These are phyloP conservation scores for Fusarium transvaalense DNA, from an alignment of 2,329 filamentous ascomycete species.

Conservation along the genomic window DNA sequence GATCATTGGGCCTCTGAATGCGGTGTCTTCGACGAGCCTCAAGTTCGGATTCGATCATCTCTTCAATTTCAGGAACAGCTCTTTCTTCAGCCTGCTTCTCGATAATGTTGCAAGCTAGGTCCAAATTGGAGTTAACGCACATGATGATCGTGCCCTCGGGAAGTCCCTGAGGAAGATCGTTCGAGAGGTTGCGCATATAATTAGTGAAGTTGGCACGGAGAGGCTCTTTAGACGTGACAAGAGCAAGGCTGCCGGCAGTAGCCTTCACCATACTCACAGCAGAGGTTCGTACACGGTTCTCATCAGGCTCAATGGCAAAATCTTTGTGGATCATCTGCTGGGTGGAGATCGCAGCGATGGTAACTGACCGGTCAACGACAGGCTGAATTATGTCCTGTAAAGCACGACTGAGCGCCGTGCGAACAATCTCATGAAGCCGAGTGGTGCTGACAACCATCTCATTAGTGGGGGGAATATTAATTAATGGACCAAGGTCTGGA, in stretches of 20 bases:
- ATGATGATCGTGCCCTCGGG: constrained; percentile 96
- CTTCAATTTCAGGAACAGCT: constrained; percentile 93
- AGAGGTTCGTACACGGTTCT: constrained; percentile 85
- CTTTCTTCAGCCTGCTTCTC: constrained; percentile 96
- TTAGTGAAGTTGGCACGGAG: constrained; percentile 97
- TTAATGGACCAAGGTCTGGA: constrained; percentile 83
- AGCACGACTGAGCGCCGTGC: constrained; percentile 86
- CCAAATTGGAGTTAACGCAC: constrained; percentile 98
- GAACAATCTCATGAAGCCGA: constrained; percentile 81
- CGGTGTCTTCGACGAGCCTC: constrained; percentile 82
- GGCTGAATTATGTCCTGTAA: constrained; percentile 97
- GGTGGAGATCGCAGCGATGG: constrained; percentile 96
- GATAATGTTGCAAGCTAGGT: constrained; percentile 91
- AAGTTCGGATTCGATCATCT: constrained; percentile 86
- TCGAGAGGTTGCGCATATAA: constrained; percentile 82
- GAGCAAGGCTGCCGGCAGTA: constrained; percentile 90
- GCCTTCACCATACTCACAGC: constrained; percentile 96
- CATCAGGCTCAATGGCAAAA: constrained; percentile 92
- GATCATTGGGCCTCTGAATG: constrained; percentile 80
- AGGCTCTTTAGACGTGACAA: constrained; percentile 99
- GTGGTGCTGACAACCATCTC: constrained; percentile 80
- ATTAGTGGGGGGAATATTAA: constrained; percentile 84
- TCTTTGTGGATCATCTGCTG: constrained; percentile 96
- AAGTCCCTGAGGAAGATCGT: constrained; percentile 80
- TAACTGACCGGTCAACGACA: constrained; percentile 96